A percentile compares a stretch with the other conserved stretches of the same genome.
These are phyloP conservation scores for Penicillium crystallinum DNA, from an alignment of 495 filamentous ascomycete genomes.

Conservation along the genomic window DNA sequence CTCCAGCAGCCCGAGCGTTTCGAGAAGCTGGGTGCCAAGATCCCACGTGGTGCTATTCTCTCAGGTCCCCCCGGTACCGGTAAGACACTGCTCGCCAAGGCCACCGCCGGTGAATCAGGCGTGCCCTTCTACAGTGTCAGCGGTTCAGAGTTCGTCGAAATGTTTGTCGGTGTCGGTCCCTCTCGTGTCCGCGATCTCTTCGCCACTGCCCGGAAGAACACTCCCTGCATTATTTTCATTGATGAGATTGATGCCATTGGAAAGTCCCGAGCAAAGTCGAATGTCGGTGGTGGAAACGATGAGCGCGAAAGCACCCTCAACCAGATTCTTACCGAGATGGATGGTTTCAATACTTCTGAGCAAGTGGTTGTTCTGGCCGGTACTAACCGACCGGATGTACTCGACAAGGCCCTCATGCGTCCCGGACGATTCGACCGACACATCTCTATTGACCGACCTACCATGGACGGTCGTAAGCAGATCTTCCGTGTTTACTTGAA, in stretches of 20 bases:
- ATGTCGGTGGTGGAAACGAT: conserved; percentile 84
- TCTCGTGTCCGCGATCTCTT: conserved; percentile 94
- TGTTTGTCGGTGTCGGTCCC: conserved; percentile 98
- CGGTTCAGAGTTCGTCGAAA: conserved; percentile 97
- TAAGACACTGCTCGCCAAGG: conserved; percentile 96
- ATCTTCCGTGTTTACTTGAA: conserved; percentile 91
- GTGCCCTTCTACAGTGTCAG: conserved; percentile 98
- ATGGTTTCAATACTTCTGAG: conserved; percentile 96
- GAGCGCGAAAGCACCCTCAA: conserved; percentile 96
- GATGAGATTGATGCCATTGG: conserved; percentile 99
- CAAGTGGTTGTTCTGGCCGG: conserved; percentile 98
- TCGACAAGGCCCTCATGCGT: conserved; percentile 93
- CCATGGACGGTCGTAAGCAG: conserved; percentile 93
- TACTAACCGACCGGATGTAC: conserved; percentile 89
- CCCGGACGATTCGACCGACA: conserved; percentile 96
- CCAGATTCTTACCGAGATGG: conserved; percentile 98
- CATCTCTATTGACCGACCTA: conserved; percentile 87
- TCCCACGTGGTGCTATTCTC: conserved; percentile 92
- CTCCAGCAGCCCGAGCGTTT: conserved; percentile 84
- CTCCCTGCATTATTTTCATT: conserved; percentile 98
- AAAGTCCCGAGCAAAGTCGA: conserved; percentile 73
- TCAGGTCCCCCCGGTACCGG: conserved; percentile 95
- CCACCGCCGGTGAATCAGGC: conserved; percentile 93
- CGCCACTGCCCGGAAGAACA: conserved; percentile 87
- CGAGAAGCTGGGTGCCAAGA: conserved; percentile 92